Evolutionary conservation across 371 early-diverging fungal genomes (phyloP).

Genomic region (Mucor racemosus): DNA sequence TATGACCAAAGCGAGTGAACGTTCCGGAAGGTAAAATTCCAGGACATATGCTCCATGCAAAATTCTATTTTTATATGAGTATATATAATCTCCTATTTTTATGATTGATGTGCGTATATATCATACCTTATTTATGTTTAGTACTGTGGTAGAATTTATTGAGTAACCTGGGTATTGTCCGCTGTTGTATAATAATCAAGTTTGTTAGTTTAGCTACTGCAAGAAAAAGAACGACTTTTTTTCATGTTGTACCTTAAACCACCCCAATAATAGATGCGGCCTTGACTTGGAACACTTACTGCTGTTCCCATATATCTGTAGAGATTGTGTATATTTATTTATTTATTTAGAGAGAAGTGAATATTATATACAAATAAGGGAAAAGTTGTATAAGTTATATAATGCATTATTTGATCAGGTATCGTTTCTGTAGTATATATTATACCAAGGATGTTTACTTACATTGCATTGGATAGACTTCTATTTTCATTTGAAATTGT

Average conservation of each 20-base stretch:
- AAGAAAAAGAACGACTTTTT: not conserved
- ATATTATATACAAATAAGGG: not conserved
- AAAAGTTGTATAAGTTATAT: not conserved
- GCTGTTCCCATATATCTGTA: conserved; percentile 24
- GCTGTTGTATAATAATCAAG: not conserved
- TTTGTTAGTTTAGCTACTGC: not conserved
- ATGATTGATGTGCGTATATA: not conserved
- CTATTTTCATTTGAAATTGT: conserved; percentile 11
- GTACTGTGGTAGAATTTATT: conserved; percentile 15
- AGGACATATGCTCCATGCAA: conserved; percentile 9
- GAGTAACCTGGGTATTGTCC: conserved; percentile 18
- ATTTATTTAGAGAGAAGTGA: not conserved
- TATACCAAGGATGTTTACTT: not conserved
- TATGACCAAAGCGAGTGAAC: conserved; percentile 20
- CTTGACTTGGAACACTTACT: conserved; percentile 15
- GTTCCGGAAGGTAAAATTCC: conserved; percentile 13
- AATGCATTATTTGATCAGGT: not conserved
- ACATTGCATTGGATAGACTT: conserved; percentile 15
- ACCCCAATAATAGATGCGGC: conserved; percentile 22
- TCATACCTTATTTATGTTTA: conserved; percentile 5
- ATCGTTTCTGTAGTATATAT: not conserved
- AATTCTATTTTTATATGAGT: conserved; percentile 10
- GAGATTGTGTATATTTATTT: not conserved
- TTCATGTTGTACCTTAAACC: conserved; percentile 21
- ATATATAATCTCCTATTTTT: not conserved